phyloP scores from a whole-genome alignment of 306 rosid genomes.

The Vicia sativa region DNA sequence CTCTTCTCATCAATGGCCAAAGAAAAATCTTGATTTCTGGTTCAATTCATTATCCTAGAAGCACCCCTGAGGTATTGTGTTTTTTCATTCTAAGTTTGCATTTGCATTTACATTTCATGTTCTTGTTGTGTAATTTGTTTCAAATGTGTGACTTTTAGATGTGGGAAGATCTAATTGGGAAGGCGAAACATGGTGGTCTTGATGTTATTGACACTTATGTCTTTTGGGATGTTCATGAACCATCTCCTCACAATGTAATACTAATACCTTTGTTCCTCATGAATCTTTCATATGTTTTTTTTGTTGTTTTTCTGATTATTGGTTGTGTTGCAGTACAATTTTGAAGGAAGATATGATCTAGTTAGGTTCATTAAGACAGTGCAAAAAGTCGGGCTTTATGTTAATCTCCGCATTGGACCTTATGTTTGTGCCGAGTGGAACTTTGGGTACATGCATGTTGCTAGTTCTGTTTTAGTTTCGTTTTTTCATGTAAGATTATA shows the following conservation, averaged over 20 bases:
- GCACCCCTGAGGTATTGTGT: conserved; percentile 73
- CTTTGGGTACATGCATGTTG: conserved; percentile 65
- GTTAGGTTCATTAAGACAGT: conserved; percentile 86
- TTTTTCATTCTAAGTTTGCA: neutral
- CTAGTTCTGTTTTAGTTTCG: conserved; percentile 4
- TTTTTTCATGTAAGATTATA: neutral
- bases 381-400: conserved; percentile 86
- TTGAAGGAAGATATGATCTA: conserved; percentile 89
- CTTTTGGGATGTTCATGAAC: conserved; percentile 96
- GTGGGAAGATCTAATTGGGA: conserved; percentile 95
- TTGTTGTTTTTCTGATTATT: conserved; percentile 32
- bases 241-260: conserved; percentile 86
- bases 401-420: conserved; percentile 97
- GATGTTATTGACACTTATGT: conserved; percentile 93
- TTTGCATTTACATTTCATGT: too few relatives aligned
- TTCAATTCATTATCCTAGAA: conserved; percentile 97
- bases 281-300: neutral
- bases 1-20: conserved; percentile 84
- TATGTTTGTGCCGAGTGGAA: conserved; percentile 98
- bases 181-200: conserved; percentile 92
- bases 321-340: conserved; percentile 75
- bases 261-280: conserved; percentile 37
- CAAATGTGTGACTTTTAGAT: conserved; percentile 60
- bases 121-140: conserved; percentile 26
- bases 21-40: conserved; percentile 89